Percentiles rank a stretch among this genome's conserved stretches.
Conservation (phyloP, 1,139 yeast genomes). For the Saccharomyces hybrid region DNA sequence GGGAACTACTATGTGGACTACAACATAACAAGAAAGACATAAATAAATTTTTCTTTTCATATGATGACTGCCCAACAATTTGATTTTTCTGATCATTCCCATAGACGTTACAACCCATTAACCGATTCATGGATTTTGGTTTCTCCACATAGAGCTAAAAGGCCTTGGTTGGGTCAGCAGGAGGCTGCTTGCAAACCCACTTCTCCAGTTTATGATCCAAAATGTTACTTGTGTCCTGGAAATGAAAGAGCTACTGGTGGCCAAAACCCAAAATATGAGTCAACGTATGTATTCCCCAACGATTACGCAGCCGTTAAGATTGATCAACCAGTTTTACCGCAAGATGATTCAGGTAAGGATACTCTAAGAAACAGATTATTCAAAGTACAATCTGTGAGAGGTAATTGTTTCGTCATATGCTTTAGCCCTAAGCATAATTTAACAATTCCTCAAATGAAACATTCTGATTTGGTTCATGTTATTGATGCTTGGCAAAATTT, state of each 20-base stretch:
- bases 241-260: slow-evolving; percentile 61
- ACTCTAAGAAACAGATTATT: slow-evolving; percentile 40
- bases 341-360: slow-evolving; percentile 19
- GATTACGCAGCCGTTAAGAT: slow-evolving; percentile 66
- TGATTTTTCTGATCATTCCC: slow-evolving; percentile 52
- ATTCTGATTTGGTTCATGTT: slow-evolving; percentile 40
- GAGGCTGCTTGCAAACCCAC: slow-evolving; percentile 42
- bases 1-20: background rate
- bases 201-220: slow-evolving; percentile 53
- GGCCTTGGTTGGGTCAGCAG: slow-evolving; percentile 78
- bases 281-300: slow-evolving; percentile 56
- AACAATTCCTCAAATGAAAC: slow-evolving; percentile 57
- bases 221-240: slow-evolving; percentile 70
- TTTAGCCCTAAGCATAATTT: slow-evolving; percentile 66
- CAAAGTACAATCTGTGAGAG: slow-evolving; percentile 54
- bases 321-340: slow-evolving; percentile 44
- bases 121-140: slow-evolving; percentile 58
- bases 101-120: slow-evolving; percentile 62
- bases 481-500: slow-evolving; percentile 55
- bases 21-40: background rate
- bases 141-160: slow-evolving; percentile 70
- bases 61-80: slow-evolving; percentile 29
- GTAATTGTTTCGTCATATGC: slow-evolving; percentile 66
- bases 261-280: slow-evolving; percentile 48
- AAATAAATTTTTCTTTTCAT: slow-evolving; percentile 3